A percentile compares a stretch with the other conserved stretches of the same genome.
These are phyloP conservation scores for Stylonectria norvegica DNA, from an alignment of 2,329 filamentous ascomycete genomes.

Conservation along the genomic window DNA sequence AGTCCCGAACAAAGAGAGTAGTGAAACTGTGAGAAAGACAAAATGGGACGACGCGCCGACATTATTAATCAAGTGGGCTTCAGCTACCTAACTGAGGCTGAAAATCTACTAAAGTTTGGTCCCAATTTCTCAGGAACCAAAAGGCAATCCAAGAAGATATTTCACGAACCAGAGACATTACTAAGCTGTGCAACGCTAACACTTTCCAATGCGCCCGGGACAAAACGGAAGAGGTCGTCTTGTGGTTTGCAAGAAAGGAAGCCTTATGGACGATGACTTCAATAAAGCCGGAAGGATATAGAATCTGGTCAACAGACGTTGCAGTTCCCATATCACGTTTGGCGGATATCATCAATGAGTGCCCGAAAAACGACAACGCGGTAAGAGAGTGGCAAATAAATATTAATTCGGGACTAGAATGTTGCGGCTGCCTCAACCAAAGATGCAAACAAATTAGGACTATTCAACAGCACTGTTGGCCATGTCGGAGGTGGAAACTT, in stretches of 20 bases:
- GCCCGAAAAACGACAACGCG: no score
- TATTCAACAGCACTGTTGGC: background rate
- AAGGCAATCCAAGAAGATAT: no score
- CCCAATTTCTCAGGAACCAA: background rate
- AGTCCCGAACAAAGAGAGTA: constrained; percentile 51
- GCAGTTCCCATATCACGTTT: constrained; percentile 68
- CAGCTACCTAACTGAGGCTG: no score
- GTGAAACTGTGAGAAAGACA: constrained; percentile 30
- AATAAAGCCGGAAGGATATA: constrained; percentile 50
- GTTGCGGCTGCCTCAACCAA: background rate
- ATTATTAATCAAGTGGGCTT: no score
- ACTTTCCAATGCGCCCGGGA: background rate
- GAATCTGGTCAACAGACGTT: constrained; percentile 59
- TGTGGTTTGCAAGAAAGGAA: constrained; percentile 64
- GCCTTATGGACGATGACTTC: constrained; percentile 63
- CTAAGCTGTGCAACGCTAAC: no score
- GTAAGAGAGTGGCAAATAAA: constrained; percentile 67
- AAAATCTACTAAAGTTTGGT: no score
- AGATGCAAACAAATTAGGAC: background rate
- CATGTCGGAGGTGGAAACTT: background rate
- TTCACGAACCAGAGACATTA: no score
- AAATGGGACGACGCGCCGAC: background rate
- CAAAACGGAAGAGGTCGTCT: constrained; percentile 31
- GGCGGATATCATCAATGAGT: constrained; percentile 56
- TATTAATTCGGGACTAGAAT: no score